Base-by-base conservation (phyloP, 2,329 filamentous ascomycete genomes). In the Sclerotinia sclerotiorum region DNA sequence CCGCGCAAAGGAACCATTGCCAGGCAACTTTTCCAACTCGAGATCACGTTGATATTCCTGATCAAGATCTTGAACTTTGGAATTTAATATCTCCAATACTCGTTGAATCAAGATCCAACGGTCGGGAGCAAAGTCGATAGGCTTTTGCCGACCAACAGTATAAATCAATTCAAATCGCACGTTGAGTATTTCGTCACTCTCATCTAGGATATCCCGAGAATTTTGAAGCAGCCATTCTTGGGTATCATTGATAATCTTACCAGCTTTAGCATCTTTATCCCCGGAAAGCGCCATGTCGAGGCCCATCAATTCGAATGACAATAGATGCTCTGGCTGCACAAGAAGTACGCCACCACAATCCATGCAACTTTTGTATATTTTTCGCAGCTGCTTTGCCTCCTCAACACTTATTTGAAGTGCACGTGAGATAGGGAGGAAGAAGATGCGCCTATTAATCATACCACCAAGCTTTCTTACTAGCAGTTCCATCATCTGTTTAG, bases 131-230 rank as follows among this genome's bases (percentile, higher is more conserved):
- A 83, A 78, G 6, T 89, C 84, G 0, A 88, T 79, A 0, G 82
- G 71, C 1, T 75, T 73, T 68, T 88, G 84, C 0, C 74, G 69
- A 0, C 87, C 88, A 72, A 89, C 83, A 0, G 87, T 88, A 68
- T 90, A 90, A 1, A 90, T 80, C 0, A 90, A 76, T 72, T 90
- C 86, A 51, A 88, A 88, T 58, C 84, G 85, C 5, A 83, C 81
- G 55, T 82, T 85, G 55, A 90, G 84, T 66, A 85, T 86, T 68
- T 90, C 87, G 60, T 91, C 88, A 51, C 85, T 87, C 75, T 91
- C 87, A 68, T 90, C 88, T 0, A 90, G 79, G 2, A 91, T 81
- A 69, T 89, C 87, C 0, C 86, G 79, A 0, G 82, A 80, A 2
- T 76, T 69, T 0, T 62, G 19, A 42, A 84, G 76, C 1, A 89